A percentile compares a stretch with the other conserved stretches of the same genome.
phyloP scores from a whole-genome alignment of 2,329 filamentous ascomycete genomes.

The Diaporthe nobilis region DNA sequence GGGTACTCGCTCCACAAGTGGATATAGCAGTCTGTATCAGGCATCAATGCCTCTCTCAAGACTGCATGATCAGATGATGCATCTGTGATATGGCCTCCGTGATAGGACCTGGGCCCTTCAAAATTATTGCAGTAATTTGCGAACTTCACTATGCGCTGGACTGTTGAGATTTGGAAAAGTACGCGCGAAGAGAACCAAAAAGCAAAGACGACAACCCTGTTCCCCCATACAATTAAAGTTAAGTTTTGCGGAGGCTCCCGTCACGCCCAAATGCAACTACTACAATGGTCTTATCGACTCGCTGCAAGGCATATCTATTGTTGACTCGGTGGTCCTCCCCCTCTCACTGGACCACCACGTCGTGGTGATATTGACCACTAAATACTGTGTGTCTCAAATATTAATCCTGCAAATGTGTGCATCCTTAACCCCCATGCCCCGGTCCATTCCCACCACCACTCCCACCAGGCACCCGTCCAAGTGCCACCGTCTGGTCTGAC shows the following conservation, averaged over 20 bases:
- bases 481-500: background rate
- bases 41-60: constrained; percentile 1
- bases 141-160: background rate
- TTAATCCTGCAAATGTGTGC: background rate
- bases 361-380: background rate
- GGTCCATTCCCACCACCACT: background rate
- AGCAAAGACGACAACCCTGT: background rate
- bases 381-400: constrained; percentile 21
- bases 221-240: constrained; percentile 26
- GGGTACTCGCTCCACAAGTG: constrained; percentile 15
- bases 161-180: background rate
- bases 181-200: background rate
- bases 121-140: background rate
- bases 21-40: constrained; percentile 7
- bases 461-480: background rate
- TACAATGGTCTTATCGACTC: constrained; percentile 6
- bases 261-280: constrained; percentile 14
- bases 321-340: background rate
- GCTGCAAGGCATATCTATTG: background rate
- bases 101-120: background rate
- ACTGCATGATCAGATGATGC: constrained; percentile 15
- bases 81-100: constrained; percentile 5
- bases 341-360: constrained; percentile 9
- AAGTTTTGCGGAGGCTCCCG: constrained; percentile 24
- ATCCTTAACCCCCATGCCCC: background rate